These are phyloP conservation scores for Nakaseomyces bracarensis DNA, from an alignment of 1,139 yeast genomes.

Conservation along the genomic window DNA sequence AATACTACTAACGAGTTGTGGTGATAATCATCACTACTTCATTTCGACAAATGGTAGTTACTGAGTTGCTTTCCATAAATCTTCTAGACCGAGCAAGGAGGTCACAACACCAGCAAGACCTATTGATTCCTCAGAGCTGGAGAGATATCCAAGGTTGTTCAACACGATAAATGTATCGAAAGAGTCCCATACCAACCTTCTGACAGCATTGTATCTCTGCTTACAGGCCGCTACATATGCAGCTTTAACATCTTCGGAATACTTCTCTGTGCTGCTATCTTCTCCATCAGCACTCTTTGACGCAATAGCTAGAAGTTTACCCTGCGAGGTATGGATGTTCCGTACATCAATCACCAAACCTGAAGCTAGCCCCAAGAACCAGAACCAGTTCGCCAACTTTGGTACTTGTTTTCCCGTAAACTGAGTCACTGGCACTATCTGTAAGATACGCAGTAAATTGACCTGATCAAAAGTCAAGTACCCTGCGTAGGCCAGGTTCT, in stretches of 20 bases:
- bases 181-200: conserved; percentile 70
- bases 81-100: conserved; percentile 8
- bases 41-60: no score
- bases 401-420: conserved; percentile 34
- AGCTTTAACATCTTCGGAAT: conserved; percentile 22
- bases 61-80: conserved; percentile 37
- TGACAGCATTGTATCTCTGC: conserved; percentile 42
- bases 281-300: conserved; percentile 25
- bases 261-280: conserved; percentile 16
- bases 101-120: conserved; percentile 67
- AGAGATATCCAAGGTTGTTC: conserved; percentile 54
- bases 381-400: conserved; percentile 49
- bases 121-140: conserved; percentile 68
- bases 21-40: no score
- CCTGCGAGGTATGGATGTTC: conserved; percentile 35
- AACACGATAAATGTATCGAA: conserved; percentile 72
- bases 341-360: conserved; percentile 51
- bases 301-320: conserved; percentile 22
- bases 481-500: conserved; percentile 67
- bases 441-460: conserved; percentile 51
- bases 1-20: no score
- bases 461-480: conserved; percentile 70
- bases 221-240: conserved; percentile 22
- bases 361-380: conserved; percentile 67
- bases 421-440: conserved; percentile 30